phyloP scores from a whole-genome alignment of 345 rosid species.

The Excoecaria cochinchinensis region DNA sequence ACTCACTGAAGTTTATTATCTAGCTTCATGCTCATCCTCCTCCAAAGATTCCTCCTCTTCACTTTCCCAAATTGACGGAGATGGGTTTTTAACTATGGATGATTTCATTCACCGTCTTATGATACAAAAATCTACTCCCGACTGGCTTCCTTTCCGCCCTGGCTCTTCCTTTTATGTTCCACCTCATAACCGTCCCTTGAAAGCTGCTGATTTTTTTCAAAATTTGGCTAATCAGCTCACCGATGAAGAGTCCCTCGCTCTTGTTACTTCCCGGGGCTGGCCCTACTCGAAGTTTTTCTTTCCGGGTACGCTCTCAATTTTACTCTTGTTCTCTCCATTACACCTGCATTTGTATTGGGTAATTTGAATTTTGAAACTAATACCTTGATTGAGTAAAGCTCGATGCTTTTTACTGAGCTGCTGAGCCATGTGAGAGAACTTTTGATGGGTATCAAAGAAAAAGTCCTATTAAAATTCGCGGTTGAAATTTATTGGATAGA shows the following conservation, averaged over 20 bases:
- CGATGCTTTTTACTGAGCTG: not conserved
- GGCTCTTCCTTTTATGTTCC: conserved; percentile 58
- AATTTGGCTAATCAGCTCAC: conserved; percentile 30
- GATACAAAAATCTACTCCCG: conserved; percentile 43
- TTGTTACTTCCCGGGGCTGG: conserved; percentile 40
- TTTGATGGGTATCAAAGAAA: not conserved
- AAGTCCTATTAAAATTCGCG: not conserved
- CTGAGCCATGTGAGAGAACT: not conserved
- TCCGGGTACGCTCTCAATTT: conserved; percentile 17
- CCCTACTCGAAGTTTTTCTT: conserved; percentile 42
- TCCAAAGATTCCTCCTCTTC: conserved; percentile 20
- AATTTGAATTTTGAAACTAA: not conserved
- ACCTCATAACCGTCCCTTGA: conserved; percentile 20
- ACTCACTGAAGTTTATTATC: conserved; percentile 34
- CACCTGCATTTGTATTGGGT: not conserved
- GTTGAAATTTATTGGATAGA: not conserved
- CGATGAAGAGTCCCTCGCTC: conserved; percentile 38
- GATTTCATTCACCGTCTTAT: conserved; percentile 35
- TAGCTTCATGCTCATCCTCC: conserved; percentile 23
- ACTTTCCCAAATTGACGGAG: conserved; percentile 18
- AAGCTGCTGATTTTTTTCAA: conserved; percentile 27
- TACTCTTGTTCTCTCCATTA: not conserved
- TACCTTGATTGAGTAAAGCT: no score
- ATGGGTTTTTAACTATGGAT: conserved; percentile 24
- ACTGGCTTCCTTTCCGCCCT: conserved; percentile 51